These are phyloP conservation scores for Pseudogymnoascus sp. DNA, from an alignment of 2,329 filamentous ascomycete genomes.

Conservation along the genomic window DNA sequence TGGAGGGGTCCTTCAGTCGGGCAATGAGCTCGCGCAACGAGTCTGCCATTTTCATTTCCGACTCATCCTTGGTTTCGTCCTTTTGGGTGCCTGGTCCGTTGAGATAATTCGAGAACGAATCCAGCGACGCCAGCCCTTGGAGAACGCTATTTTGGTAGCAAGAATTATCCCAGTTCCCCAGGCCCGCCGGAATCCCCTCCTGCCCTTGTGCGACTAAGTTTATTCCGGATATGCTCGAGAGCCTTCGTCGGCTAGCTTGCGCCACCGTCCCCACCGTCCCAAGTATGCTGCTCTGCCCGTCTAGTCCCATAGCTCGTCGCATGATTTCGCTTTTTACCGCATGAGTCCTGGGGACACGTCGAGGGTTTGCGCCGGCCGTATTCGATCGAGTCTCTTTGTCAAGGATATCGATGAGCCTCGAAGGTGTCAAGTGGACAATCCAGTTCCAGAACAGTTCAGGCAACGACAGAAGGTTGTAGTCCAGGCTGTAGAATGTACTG, in stretches of 20 bases:
- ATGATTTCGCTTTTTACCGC: slow-evolving; percentile 58
- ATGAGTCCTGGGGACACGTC: slow-evolving; percentile 34
- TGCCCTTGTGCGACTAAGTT: slow-evolving; percentile 33
- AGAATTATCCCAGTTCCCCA: slow-evolving; percentile 90
- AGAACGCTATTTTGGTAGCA: slow-evolving; percentile 98
- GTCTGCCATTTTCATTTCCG: slow-evolving; percentile 26
- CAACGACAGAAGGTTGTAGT: slow-evolving; percentile 33
- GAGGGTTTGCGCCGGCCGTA: slow-evolving; percentile 9
- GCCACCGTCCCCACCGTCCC: slow-evolving; percentile 50
- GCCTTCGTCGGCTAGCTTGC: slow-evolving; percentile 47
- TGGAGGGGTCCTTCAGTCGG: slow-evolving; percentile 60
- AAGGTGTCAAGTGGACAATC: slow-evolving; percentile 49
- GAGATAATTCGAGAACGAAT: slow-evolving; percentile 61
- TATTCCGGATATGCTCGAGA: slow-evolving; percentile 38
- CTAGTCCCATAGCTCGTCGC: slow-evolving; percentile 53
- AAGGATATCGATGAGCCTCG: slow-evolving; percentile 47
- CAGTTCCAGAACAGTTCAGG: slow-evolving; percentile 51
- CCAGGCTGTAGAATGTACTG: slow-evolving; percentile 21
- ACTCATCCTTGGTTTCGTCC: slow-evolving; percentile 3
- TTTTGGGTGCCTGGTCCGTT: slow-evolving; percentile 29
- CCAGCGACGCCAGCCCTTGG: slow-evolving; percentile 71
- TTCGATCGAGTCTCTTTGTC: slow-evolving; percentile 31
- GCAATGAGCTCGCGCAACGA: slow-evolving; percentile 49
- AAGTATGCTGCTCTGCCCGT: slow-evolving; percentile 32
- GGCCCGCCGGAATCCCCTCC: slow-evolving; percentile 49